These are phyloP conservation scores for Aeschynomene evenia DNA, from an alignment of 306 rosid genomes.

Conservation along the genomic window DNA sequence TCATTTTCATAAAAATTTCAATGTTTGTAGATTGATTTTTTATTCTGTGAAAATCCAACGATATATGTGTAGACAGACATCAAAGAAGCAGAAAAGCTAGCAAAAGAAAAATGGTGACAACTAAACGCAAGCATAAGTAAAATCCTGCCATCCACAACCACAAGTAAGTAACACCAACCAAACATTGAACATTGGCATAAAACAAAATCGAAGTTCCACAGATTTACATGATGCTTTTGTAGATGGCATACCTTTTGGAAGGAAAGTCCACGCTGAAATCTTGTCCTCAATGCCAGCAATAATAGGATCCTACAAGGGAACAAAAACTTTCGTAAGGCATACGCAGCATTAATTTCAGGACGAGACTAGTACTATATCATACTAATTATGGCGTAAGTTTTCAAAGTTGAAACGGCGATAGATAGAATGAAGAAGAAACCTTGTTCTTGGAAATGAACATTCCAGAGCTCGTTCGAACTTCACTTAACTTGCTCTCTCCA, in stretches of 20 bases:
- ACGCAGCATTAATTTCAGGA: neutral
- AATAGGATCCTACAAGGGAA: slow-evolving; percentile 73
- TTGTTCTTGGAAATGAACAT: slow-evolving; percentile 85
- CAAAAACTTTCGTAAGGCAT: neutral
- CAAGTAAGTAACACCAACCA: neutral
- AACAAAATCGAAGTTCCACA: neutral
- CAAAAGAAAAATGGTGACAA: neutral
- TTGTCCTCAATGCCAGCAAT: slow-evolving; percentile 90
- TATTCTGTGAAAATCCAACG: no score
- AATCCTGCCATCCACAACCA: neutral
- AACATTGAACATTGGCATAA: slow-evolving; percentile 5
- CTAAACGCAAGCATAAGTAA: neutral
- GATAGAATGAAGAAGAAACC: slow-evolving; percentile 41
- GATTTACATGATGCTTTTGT: neutral
- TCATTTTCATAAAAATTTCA: neutral
- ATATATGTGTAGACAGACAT: neutral
- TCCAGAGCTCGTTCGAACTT: slow-evolving; percentile 95
- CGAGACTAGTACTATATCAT: neutral
- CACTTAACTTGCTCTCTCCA: slow-evolving; percentile 73
- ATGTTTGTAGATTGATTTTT: no score
- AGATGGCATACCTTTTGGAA: slow-evolving; percentile 78
- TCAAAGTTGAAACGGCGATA: neutral
- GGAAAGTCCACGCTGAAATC: slow-evolving; percentile 94
- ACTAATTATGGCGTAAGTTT: neutral
- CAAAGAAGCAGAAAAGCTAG: neutral